Base-by-base conservation (phyloP, 805 yeast genomes). In the Candida boidinii region DNA sequence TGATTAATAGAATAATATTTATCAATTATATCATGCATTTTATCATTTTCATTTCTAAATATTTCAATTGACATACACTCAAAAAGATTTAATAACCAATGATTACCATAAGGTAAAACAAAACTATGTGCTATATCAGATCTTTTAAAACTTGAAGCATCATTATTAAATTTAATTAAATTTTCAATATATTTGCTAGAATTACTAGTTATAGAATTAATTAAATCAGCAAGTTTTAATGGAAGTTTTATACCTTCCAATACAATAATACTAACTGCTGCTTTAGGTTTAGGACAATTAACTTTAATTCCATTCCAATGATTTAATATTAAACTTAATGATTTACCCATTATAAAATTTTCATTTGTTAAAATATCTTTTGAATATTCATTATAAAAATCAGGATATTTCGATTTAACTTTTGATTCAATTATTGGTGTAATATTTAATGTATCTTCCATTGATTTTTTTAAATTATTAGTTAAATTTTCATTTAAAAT, bases 201-300 rank as follows among this genome's bases (percentile, higher is more conserved):
- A 1, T 54, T 49, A 7, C 58, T 56, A 2, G 74, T 59, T 19
- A 78, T 55, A 24, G 57, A 55, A 1, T 75, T 50, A 1, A 76
- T 70, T 13, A 61, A 54, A 3, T 69, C 77, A 13, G 73, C 72
- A 28, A 74, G 79, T 30, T 56, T 58, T 34, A 68, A 67, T 7
- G 86, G 75, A 35, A 73, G 65, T 48, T 81, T 79, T 22, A 88
- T 52, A 0, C 94, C 90, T 37, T 82, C 86, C 42, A 73, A 68
- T 21, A 83, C 53, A 7, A 82, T 66, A 23, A 68, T 45, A 28
- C 67, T 72, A 1, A 69, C 58, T 1, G 75, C 77, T 37, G 57
- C 62, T n/a, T 56, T 45, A 35, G 57, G 62, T n/a, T 57, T 48
- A 2, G 28, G 27, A 18, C 17, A 27, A n/a, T 48, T 43, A 3